Evolutionary conservation across 1,284 basidiomycete genomes (phyloP), one percentile per base, ranked within the genome.

Genomic region (Trametes sp.): DNA sequence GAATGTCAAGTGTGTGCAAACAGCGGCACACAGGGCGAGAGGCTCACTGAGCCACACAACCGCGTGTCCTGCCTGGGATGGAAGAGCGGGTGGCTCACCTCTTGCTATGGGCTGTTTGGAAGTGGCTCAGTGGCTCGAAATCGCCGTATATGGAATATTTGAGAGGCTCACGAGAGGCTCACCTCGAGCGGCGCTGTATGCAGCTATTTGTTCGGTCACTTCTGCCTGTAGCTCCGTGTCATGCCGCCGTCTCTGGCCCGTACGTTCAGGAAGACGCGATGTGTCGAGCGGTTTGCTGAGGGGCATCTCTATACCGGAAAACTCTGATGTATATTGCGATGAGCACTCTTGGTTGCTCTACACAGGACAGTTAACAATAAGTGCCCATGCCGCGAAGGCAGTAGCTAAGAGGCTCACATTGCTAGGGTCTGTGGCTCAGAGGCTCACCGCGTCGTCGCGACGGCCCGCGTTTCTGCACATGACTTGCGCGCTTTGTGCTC

Each of bases 1-100:
- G 59, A 50, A 51, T 51, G 55, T 57, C 44, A 64, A 42, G 8
- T 64, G 35, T 4, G 24, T 31, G 51, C 55, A 64, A 64, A 57
- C 63, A 64, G 45, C 24, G 24, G 21, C 63, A 64, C 48, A 61
- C 63, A 64, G 21, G 44, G 58, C 50, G 58, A 46, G 62, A 57
- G 56, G 62, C 57, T 45, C 62, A 42, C 19, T 31, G 57, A 44
- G 62, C 62, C 62, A 57, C 62, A 33, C 46, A 29, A 38, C 45
- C 59, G 55, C 63, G 46, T 60, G 28, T 57, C 50, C 45, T 64
- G 54, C 62, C 62, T 54, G 54, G 24, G 41, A 61, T 50, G 62
- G 62, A 54, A 60, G 53, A 31, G 44, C 56, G 56, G 51, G 61
- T 62, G 61, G 61, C 56, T 62, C 61, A 54, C 35, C 35, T 33